Evolutionary conservation across 1,284 basidiomycete genomes (phyloP).

Genomic region (Chondrostereum purpureum): DNA sequence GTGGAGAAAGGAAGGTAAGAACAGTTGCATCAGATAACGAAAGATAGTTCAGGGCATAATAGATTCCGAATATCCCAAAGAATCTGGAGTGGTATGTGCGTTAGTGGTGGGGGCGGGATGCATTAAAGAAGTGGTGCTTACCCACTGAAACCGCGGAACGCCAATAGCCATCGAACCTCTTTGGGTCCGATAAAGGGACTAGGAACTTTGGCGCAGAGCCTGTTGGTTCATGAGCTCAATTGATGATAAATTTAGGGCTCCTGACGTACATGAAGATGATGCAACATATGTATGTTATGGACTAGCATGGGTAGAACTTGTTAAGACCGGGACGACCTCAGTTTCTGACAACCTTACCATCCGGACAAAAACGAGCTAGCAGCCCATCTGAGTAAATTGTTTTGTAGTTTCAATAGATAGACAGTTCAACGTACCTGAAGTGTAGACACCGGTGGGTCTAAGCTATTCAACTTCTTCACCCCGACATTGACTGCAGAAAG

Average conservation of each 20-base stretch:
- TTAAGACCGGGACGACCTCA: not conserved
- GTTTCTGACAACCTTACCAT: slow-evolving; percentile 13
- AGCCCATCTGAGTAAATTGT: not conserved
- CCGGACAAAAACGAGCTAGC: slow-evolving; percentile 15
- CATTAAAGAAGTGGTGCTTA: slow-evolving; percentile 16
- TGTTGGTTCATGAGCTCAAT: not conserved
- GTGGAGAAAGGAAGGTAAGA: slow-evolving; percentile 70
- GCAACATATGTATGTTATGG: slow-evolving; percentile 18
- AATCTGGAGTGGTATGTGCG: slow-evolving; percentile 32
- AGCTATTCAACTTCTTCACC: slow-evolving; percentile 54
- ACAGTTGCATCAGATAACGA: slow-evolving; percentile 73
- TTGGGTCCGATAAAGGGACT: slow-evolving; percentile 54
- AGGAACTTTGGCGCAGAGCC: slow-evolving; percentile 30
- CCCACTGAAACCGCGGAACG: slow-evolving; percentile 47
- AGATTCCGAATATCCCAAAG: slow-evolving; percentile 58
- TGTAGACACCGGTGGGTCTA: slow-evolving; percentile 52
- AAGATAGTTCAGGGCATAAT: slow-evolving; percentile 64
- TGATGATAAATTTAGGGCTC: not conserved
- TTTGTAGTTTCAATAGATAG: not conserved
- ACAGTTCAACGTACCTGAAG: slow-evolving; percentile 40
- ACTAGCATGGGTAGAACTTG: not conserved
- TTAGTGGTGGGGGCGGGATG: not conserved
- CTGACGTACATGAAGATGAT: slow-evolving; percentile 17
- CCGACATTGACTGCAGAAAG: slow-evolving; percentile 55
- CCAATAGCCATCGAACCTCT: slow-evolving; percentile 42